Evolutionary conservation across 208 protist species (phyloP).

Genomic region (Acanthamoeba culbertsoni): DNA sequence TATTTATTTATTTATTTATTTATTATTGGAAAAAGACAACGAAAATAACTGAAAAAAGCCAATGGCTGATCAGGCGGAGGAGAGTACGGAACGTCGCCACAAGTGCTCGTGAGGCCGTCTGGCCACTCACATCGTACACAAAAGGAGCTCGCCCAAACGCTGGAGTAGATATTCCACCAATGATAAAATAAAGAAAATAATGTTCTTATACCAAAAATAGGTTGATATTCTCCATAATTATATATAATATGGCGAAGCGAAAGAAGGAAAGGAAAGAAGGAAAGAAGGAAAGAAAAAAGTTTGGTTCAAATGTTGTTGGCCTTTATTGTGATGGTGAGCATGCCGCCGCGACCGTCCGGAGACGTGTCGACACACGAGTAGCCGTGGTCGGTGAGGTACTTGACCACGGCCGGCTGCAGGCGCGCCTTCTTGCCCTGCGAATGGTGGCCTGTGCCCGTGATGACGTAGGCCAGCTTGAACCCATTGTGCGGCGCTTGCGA

Average conservation of each 20-base stretch:
- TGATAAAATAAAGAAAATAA: neutral
- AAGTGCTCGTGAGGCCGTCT: neutral
- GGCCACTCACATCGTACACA: neutral
- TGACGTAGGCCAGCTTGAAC: conserved; percentile 55
- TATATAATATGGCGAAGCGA: too few species aligned
- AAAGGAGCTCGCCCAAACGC: neutral
- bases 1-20: neutral
- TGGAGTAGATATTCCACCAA: neutral
- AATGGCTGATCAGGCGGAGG: neutral
- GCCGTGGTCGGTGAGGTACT: conserved; percentile 44
- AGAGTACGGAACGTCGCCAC: too few species aligned
- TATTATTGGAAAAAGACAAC: neutral
- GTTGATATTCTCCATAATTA: too few species aligned
- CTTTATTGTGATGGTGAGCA: conserved; percentile 61
- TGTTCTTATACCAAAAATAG: neutral
- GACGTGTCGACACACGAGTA: conserved; percentile 43
- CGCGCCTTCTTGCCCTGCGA: conserved; percentile 50
- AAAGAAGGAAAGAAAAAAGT: too few species aligned
- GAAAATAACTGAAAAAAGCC: neutral
- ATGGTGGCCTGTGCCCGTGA: conserved; percentile 67
- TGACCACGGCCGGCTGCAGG: conserved; percentile 60
- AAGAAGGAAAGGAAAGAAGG: too few species aligned
- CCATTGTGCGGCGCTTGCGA: neutral
- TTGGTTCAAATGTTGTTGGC: too few species aligned
- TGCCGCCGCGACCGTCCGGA: conserved; percentile 45